Conservation (phyloP, 2,329 filamentous ascomycete species). For the Colletotrichum sojae region DNA sequence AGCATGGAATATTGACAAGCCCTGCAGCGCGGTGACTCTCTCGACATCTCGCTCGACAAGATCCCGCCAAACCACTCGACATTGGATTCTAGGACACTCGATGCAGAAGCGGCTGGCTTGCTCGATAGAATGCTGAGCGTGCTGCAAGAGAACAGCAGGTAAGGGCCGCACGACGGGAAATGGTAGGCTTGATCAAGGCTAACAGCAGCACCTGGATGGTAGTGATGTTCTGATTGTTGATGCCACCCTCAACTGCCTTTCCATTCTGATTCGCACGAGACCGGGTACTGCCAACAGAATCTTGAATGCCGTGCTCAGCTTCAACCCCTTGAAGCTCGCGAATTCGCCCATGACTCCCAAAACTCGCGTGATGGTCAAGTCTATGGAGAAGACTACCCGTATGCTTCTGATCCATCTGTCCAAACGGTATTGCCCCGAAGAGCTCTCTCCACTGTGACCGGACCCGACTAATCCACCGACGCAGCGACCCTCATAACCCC, state of each 20-base stretch:
- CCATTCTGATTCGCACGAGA: conserved; percentile 85
- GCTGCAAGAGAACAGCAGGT: conserved; percentile 90
- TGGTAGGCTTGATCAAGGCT: conserved; percentile 20
- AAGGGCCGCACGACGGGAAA: conserved; percentile 50
- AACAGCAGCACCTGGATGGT: conserved; percentile 34
- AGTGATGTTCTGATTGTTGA: conserved; percentile 92
- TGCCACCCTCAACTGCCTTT: conserved; percentile 90
- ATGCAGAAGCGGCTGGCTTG: conserved; percentile 92
- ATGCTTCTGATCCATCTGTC: conserved; percentile 86
- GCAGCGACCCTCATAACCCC: conserved; percentile 84
- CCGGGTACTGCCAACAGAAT: conserved; percentile 89
- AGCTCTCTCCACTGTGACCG: background rate
- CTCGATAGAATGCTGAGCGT: conserved; percentile 89
- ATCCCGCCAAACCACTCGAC: conserved; percentile 87
- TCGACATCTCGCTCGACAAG: conserved; percentile 88
- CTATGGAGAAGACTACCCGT: conserved; percentile 94
- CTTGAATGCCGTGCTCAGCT: conserved; percentile 86
- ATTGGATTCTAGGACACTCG: conserved; percentile 83
- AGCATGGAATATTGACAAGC: conserved; percentile 43
- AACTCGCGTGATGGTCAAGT: conserved; percentile 86
- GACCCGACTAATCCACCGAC: conserved; percentile 44
- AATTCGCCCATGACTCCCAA: conserved; percentile 83
- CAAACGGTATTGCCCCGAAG: conserved; percentile 72
- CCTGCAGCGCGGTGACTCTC: conserved; percentile 60
- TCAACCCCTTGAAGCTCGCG: conserved; percentile 89